phyloP scores from a whole-genome alignment of 371 early-diverging fungal species.

The Syncephalastrum sp. region DNA sequence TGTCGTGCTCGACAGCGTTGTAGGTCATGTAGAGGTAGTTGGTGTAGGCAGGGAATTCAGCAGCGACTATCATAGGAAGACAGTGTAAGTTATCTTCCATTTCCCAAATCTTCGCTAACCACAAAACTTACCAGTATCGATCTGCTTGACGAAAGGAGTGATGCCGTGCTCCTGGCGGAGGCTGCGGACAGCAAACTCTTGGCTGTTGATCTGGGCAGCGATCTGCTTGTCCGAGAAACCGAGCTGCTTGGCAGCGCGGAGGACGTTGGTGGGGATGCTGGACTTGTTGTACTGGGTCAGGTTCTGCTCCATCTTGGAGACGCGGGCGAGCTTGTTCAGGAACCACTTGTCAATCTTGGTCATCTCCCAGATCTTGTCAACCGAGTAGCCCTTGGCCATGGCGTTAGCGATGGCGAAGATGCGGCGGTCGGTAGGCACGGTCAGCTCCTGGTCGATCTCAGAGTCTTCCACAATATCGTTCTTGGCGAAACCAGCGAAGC shows the following conservation, averaged over 20 bases:
- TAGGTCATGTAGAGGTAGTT: conserved; percentile 95
- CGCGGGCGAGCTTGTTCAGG: conserved; percentile 87
- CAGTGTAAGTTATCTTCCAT: neutral
- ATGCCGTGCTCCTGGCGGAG: conserved; percentile 67
- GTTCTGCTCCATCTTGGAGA: conserved; percentile 63
- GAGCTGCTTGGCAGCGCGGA: conserved; percentile 75
- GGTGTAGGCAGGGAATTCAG: conserved; percentile 90
- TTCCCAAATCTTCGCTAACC: neutral
- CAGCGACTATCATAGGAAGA: conserved; percentile 68
- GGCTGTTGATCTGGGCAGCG: conserved; percentile 56
- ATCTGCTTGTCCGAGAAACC: conserved; percentile 91
- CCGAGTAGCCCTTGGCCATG: conserved; percentile 69
- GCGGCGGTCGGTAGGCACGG: conserved; percentile 85
- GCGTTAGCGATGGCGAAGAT: conserved; percentile 80
- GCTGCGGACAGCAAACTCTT: conserved; percentile 66
- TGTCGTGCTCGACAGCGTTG: conserved; percentile 84
- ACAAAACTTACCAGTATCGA: conserved; percentile 77
- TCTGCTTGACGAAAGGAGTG: conserved; percentile 87
- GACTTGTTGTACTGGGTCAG: conserved; percentile 48
- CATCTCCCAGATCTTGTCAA: conserved; percentile 81
- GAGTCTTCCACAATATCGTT: conserved; percentile 57
- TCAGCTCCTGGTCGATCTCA: conserved; percentile 71
- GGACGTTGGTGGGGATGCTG: conserved; percentile 48
- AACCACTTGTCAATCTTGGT: conserved; percentile 97
- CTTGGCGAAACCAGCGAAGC: conserved; percentile 66